Evolutionary conservation across 306 rosid species (phyloP).

Genomic region (Dryas drummondii): DNA sequence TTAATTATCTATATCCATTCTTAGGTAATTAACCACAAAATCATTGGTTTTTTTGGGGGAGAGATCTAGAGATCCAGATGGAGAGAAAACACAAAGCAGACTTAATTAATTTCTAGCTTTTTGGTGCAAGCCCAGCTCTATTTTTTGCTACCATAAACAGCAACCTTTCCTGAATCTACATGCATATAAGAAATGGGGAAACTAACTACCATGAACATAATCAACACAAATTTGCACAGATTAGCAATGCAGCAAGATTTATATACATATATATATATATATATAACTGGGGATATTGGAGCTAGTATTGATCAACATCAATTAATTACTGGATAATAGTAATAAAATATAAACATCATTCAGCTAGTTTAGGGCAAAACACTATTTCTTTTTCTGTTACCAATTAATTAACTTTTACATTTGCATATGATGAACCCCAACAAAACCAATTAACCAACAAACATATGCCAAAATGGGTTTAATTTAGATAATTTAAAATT

Average conservation of each 20-base stretch:
- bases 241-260: neutral
- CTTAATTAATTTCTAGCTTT: neutral
- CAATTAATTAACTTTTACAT: conserved; percentile 37
- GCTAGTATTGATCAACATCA: neutral
- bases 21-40: neutral
- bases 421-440: conserved; percentile 27
- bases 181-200: conserved; percentile 4
- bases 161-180: neutral
- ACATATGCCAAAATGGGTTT: conserved; percentile 43
- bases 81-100: too few relatives aligned
- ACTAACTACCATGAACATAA: neutral
- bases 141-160: neutral
- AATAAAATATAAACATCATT: neutral
- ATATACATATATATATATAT: too few relatives aligned
- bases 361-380: neutral
- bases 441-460: conserved; percentile 21
- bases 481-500: conserved; percentile 13
- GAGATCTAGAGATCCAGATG: neutral
- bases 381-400: neutral
- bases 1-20: too few relatives aligned
- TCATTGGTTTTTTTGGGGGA: neutral
- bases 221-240: neutral
- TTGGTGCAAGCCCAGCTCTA: neutral
- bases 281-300: too few relatives aligned
- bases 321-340: neutral